Percentiles rank a stretch among this genome's conserved stretches.
Evolutionary conservation across 306 rosid species (phyloP).

Genomic region (barrel medic (Medicago truncatula)): DNA sequence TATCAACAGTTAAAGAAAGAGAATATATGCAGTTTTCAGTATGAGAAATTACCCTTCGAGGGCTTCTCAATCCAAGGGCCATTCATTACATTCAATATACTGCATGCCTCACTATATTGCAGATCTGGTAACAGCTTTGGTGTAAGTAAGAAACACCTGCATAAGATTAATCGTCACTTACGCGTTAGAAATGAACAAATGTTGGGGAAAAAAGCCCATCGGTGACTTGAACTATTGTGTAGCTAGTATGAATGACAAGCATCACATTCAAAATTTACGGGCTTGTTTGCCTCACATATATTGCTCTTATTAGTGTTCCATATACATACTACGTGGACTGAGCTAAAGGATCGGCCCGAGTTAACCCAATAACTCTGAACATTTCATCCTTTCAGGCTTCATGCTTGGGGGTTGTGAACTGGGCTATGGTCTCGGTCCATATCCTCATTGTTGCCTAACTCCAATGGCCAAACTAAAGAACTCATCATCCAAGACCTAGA

Average conservation of each 20-base stretch:
- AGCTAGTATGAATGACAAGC: background rate
- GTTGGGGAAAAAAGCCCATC: conserved; percentile 5
- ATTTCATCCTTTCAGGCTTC: no score
- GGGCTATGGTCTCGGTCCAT: no score
- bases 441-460: no score
- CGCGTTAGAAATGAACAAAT: conserved; percentile 13
- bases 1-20: conserved; percentile 4
- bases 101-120: conserved; percentile 91
- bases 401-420: no score
- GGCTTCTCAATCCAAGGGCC: conserved; percentile 86
- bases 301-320: background rate
- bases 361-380: no score
- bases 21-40: background rate
- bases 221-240: background rate
- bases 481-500: no score
- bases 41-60: conserved; percentile 60
- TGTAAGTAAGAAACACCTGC: conserved; percentile 94
- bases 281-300: background rate
- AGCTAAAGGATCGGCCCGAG: no score
- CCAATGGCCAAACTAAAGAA: no score
- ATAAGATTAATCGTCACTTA: conserved; percentile 30
- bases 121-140: conserved; percentile 89
- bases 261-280: conserved; percentile 18
- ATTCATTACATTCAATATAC: conserved; percentile 82
- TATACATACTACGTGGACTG: no score